These are phyloP conservation scores for Trametes gibbosa DNA, from an alignment of 768 basidiomycete species.

Conservation along the genomic window DNA sequence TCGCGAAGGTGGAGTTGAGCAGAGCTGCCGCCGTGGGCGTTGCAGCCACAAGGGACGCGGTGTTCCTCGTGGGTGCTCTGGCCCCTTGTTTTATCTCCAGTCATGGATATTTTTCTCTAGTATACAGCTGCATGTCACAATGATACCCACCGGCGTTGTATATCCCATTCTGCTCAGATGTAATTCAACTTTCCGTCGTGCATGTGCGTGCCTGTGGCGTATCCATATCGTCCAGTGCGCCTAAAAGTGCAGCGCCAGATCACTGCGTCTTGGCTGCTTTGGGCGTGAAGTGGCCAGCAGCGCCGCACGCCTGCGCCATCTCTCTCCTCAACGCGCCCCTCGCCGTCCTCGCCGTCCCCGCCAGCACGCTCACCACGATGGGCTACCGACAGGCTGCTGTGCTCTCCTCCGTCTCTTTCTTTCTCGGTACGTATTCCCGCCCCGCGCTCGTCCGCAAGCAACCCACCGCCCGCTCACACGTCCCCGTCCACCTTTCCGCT, in stretches of 20 bases:
- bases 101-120: not conserved
- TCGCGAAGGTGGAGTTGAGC: conserved; percentile 3
- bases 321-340: not conserved
- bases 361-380: conserved; percentile 43
- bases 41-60: too few species aligned
- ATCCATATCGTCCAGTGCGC: not conserved
- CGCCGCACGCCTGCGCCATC: conserved; percentile 1
- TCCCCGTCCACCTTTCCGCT: not conserved
- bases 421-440: conserved; percentile 64
- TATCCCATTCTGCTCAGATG: conserved; percentile 15
- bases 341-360: conserved; percentile 1
- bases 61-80: not conserved
- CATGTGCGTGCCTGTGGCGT: not conserved
- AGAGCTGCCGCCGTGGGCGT: not conserved
- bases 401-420: conserved; percentile 83
- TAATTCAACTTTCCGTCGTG: conserved; percentile 7
- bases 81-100: not conserved
- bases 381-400: conserved; percentile 90
- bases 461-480: conserved; percentile 4
- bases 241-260: not conserved
- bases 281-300: conserved; percentile 4
- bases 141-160: conserved; percentile 18
- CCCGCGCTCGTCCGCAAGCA: conserved; percentile 14
- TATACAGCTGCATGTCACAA: conserved; percentile 17
- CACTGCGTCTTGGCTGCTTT: conserved; percentile 4